Evolutionary conservation across 2,329 filamentous ascomycete genomes (phyloP), one percentile per base, ranked within the genome.

Genomic region (Anthostomella pinea): DNA sequence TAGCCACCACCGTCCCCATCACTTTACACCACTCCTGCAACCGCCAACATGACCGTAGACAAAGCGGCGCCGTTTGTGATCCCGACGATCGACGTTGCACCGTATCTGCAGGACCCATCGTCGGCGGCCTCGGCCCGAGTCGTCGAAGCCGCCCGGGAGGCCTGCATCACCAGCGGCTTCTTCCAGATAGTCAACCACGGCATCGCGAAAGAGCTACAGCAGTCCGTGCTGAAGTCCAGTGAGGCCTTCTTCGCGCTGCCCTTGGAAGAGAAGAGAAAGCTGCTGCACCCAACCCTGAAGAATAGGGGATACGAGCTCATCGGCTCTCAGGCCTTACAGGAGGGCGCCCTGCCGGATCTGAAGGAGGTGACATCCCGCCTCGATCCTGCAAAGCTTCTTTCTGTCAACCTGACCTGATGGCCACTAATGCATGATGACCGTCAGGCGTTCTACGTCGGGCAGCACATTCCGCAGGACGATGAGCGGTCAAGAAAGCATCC

Each of bases 101-200:
- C 58, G 22, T 64, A 59, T 38, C 48, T 62, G 31, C 31, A 46
- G 17, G 53, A 61, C 33, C 51, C 59, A 11, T 29, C 37, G 1
- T 58, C 57, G 16, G 44, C 46, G 19, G 53, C 44, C 6, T 47
- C 56, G 7, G 49, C 44, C 14, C 34, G 35, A 16, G 49, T 63
- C 8, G 49, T 63, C n/a, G 48, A 52, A 5, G 49, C 58, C 19
- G 57, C 63, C 6, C 51, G 53, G 6, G 39, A 47, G 11, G 60
- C 59, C 3, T 63, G 59, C 45, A 62, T 54, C 5, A 65, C 58
- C 46, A 73, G 60, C 21, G 73, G 73, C 4, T 77, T 77, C 55
- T 75, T 77, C 56, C 71, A 75, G 46, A 64, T 78, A 32, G 60
- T 62, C 6, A 67, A 68, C 6, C 72, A 77, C 48, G 58, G 64